phyloP scores from a whole-genome alignment of 108 stramenopile genomes.

The Nitzschia putrida region DNA sequence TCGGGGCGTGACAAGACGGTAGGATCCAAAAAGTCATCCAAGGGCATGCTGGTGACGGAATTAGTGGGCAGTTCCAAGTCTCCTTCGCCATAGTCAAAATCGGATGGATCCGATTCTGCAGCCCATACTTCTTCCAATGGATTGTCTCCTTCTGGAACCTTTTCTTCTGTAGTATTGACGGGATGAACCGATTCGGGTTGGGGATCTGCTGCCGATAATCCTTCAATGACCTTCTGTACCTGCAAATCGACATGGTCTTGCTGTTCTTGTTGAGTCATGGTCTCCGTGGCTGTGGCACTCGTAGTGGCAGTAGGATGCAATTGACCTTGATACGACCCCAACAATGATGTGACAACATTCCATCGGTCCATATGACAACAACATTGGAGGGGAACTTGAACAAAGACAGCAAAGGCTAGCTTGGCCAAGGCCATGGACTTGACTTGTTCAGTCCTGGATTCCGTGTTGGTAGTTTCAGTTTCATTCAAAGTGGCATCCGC shows the following conservation, averaged over 20 bases:
- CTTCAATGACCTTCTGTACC: not conserved
- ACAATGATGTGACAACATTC: not conserved
- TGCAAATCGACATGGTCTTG: not conserved
- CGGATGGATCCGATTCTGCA: slow-evolving; percentile 51
- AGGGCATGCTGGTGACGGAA: not conserved
- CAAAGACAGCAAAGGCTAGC: slow-evolving; percentile 28
- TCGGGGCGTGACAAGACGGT: slow-evolving; percentile 20
- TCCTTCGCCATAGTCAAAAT: slow-evolving; percentile 46
- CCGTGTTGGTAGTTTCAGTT: not conserved
- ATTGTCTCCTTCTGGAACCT: not conserved
- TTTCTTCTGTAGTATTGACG: not conserved
- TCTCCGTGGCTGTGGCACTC: slow-evolving; percentile 5
- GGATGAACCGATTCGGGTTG: not conserved
- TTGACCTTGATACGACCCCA: slow-evolving; percentile 40
- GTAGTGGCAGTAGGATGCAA: not conserved
- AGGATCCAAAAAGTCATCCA: slow-evolving; percentile 33
- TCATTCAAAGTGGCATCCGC: not conserved
- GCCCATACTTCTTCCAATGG: slow-evolving; percentile 45
- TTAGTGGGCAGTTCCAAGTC: not conserved
- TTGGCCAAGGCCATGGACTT: slow-evolving; percentile 31
- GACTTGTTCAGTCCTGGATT: too few relatives aligned
- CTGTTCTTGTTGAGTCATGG: not conserved
- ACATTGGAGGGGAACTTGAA: slow-evolving; percentile 38
- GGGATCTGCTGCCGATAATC: not conserved
- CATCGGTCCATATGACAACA: slow-evolving; percentile 18